A percentile compares a stretch with the other conserved stretches of the same genome.
Conservation (phyloP, 108 stramenopile genomes). For the Conticribra guillardii region DNA sequence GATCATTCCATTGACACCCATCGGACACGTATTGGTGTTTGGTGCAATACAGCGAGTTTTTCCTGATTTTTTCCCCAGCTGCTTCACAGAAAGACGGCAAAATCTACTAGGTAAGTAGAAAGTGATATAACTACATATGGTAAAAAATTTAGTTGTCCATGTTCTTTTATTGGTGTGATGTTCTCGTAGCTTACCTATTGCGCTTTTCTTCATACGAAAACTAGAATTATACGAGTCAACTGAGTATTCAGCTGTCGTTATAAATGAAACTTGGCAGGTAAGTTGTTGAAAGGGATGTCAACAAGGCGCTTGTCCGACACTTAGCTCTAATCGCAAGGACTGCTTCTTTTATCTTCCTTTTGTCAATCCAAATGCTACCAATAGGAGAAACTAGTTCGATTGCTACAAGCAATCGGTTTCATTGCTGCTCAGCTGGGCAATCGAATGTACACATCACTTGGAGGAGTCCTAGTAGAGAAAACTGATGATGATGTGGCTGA, state of each 20-base stretch:
- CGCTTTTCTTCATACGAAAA: not conserved
- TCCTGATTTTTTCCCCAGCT: slow-evolving; percentile 97
- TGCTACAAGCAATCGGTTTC: slow-evolving; percentile 22
- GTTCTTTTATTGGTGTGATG: not conserved
- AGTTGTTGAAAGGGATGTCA: slow-evolving; percentile 9
- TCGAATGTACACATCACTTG: slow-evolving; percentile 25
- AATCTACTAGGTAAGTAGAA: slow-evolving; percentile 70
- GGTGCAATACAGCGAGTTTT: slow-evolving; percentile 97
- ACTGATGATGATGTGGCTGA: slow-evolving; percentile 7
- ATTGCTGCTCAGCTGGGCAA: slow-evolving; percentile 13
- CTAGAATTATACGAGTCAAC: slow-evolving; percentile 82
- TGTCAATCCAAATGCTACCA: too few species aligned
- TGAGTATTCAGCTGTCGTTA: slow-evolving; percentile 83
- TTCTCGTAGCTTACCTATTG: not conserved
- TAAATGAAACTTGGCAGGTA: slow-evolving; percentile 71
- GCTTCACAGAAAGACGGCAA: slow-evolving; percentile 95
- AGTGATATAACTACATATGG: too few species aligned
- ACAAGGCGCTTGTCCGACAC: too few species aligned
- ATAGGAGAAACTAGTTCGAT: slow-evolving; percentile 27
- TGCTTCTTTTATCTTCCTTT: not conserved
- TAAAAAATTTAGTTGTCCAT: too few species aligned
- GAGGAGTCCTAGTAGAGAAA: slow-evolving; percentile 2
- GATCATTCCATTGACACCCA: slow-evolving; percentile 94
- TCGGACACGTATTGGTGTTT: slow-evolving; percentile 97
- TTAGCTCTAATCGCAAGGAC: too few species aligned